Evolutionary conservation across 2,329 filamentous ascomycete genomes (phyloP).

Genomic region (Rutstroemia sydowiana): DNA sequence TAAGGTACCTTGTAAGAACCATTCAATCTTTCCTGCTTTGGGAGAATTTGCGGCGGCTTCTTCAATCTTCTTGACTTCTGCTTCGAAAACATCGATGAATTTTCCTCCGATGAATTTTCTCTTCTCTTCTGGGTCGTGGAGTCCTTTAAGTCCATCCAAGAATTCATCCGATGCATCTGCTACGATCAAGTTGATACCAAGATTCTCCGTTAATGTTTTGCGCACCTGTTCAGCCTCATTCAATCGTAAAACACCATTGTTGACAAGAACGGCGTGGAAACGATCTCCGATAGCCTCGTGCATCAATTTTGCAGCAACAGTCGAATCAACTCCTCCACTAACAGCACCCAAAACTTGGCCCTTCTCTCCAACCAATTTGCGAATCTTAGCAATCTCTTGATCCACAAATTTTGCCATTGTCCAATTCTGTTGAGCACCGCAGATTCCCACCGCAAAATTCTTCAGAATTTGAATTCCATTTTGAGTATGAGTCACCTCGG

Average conservation of each 20-base stretch:
- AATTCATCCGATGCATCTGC: conserved; percentile 74
- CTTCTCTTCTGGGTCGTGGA: conserved; percentile 78
- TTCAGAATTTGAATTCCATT: conserved; percentile 62
- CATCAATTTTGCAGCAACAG: conserved; percentile 56
- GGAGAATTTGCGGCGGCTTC: conserved; percentile 58
- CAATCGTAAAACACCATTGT: conserved; percentile 78
- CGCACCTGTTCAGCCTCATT: conserved; percentile 81
- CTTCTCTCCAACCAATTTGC: conserved; percentile 70
- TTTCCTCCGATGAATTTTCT: conserved; percentile 79
- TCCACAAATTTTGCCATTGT: conserved; percentile 78
- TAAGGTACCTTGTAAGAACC: conserved; percentile 73
- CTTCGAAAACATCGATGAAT: conserved; percentile 78
- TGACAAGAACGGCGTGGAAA: conserved; percentile 73
- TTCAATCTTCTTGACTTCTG: conserved; percentile 69
- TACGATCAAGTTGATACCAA: conserved; percentile 86
- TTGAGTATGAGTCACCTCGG: conserved; percentile 53
- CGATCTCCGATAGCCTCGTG: conserved; percentile 77
- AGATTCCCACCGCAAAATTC: conserved; percentile 84
- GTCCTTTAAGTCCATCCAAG: conserved; percentile 66
- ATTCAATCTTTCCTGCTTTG: conserved; percentile 70
- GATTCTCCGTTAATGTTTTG: conserved; percentile 66
- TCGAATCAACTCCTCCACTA: conserved; percentile 31
- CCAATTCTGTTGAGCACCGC: conserved; percentile 70
- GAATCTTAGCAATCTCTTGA: conserved; percentile 73
- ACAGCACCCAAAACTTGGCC: conserved; percentile 76